phyloP scores from a whole-genome alignment of 805 yeast species.

The Starmerella khaoyaiensis region DNA sequence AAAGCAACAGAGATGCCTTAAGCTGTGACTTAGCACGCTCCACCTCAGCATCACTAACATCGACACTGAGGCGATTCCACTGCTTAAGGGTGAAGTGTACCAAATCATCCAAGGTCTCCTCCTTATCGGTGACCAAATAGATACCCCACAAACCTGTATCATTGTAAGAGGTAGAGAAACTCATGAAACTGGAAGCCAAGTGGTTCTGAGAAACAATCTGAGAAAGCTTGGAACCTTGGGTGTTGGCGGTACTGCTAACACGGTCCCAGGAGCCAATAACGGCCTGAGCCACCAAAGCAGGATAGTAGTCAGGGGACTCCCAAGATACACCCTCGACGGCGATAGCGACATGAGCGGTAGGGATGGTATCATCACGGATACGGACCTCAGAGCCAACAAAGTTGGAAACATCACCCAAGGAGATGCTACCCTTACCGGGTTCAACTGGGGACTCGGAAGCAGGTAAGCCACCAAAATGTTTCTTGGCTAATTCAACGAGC shows the following conservation, averaged over 20 bases:
- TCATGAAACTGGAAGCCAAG: conserved; percentile 88
- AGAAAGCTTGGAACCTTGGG: conserved; percentile 77
- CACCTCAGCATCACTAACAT: conserved; percentile 76
- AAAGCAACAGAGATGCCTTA: conserved; percentile 77
- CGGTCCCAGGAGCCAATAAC: conserved; percentile 97
- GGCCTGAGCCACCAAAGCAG: conserved; percentile 92
- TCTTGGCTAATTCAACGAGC: conserved; percentile 61
- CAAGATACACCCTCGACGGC: conserved; percentile 98
- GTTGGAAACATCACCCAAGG: conserved; percentile 53
- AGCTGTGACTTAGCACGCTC: conserved; percentile 90
- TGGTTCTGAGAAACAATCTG: conserved; percentile 45
- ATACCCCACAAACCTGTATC: conserved; percentile 98
- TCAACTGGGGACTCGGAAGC: conserved; percentile 42
- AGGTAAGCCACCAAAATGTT: conserved; percentile 46
- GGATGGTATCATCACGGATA: conserved; percentile 67
- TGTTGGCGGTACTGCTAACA: conserved; percentile 68
- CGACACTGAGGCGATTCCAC: conserved; percentile 75
- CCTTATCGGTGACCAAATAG: conserved; percentile 73
- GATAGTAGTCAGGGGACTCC: conserved; percentile 90
- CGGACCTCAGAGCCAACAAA: conserved; percentile 81
- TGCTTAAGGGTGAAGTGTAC: conserved; percentile 67
- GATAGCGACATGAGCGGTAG: conserved; percentile 80
- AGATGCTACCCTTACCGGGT: conserved; percentile 52
- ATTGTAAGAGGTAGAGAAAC: conserved; percentile 91
- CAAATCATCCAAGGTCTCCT: conserved; percentile 49